Percentiles rank a stretch among this genome's conserved stretches.
Conservation (phyloP, 2,329 filamentous ascomycete genomes). For the Exserohilum turcica region DNA sequence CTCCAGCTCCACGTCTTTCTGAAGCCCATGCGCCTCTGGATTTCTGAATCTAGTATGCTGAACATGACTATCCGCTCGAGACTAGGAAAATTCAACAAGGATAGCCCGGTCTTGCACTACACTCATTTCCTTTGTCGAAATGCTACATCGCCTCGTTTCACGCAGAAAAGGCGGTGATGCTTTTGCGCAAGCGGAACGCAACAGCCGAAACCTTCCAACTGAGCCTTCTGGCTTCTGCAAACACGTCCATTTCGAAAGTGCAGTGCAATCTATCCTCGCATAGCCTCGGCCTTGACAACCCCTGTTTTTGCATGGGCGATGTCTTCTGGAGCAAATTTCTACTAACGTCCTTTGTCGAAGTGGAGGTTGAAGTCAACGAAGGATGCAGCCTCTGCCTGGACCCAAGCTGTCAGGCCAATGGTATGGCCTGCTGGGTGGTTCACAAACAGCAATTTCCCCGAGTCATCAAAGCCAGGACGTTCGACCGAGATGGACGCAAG, state of each 20-base stretch:
- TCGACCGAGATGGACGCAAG: constrained; percentile 21
- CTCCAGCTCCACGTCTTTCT: neutral
- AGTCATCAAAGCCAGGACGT: neutral
- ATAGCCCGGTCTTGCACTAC: constrained; percentile 11
- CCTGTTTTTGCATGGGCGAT: neutral
- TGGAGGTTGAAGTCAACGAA: neutral
- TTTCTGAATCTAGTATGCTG: constrained; percentile 18
- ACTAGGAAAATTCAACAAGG: constrained; percentile 2
- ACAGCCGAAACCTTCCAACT: constrained; percentile 26
- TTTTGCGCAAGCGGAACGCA: constrained; percentile 39
- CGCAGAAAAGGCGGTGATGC: constrained; percentile 23
- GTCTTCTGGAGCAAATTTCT: neutral
- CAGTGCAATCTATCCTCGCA: neutral
- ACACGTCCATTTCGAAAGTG: no score
- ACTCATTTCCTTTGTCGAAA: constrained; percentile 17
- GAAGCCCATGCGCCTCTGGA: constrained; percentile 1
- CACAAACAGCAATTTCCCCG: neutral
- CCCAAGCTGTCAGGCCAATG: neutral
- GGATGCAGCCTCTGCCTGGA: neutral
- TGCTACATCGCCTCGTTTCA: constrained; percentile 23
- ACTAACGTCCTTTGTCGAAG: no score
- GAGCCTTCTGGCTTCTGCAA: constrained; percentile 4
- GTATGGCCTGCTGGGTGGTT: neutral
- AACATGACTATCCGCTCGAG: neutral
- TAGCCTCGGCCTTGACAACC: no score